These are phyloP conservation scores for Poa annua DNA, from an alignment of 176 grass and related monocot species.

Conservation along the genomic window DNA sequence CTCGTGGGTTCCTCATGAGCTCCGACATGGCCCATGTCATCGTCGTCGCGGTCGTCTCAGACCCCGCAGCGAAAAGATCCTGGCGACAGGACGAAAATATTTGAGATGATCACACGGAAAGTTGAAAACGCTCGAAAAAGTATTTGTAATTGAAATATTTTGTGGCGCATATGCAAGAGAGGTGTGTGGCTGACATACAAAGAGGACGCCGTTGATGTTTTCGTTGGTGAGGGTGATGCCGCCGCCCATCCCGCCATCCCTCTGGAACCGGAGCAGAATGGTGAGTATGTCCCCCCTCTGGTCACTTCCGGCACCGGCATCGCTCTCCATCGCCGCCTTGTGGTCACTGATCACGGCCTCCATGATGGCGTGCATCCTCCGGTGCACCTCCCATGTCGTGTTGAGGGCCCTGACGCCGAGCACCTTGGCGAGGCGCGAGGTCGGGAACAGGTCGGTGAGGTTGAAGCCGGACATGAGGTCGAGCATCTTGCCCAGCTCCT, in stretches of 20 bases:
- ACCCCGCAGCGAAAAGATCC: constrained; percentile 53
- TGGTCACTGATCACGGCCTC: constrained; percentile 20
- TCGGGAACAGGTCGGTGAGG: constrained; percentile 46
- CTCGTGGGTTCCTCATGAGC: constrained; percentile 19
- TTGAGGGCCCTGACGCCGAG: background rate
- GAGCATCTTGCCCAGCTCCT: background rate
- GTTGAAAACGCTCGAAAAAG: no score
- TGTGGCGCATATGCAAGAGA: background rate
- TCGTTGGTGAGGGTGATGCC: background rate
- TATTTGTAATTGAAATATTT: background rate
- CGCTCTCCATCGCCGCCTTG: background rate
- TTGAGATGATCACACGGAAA: background rate
- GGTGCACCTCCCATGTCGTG: background rate
- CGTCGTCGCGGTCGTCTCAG: constrained; percentile 39
- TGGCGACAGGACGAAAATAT: background rate
- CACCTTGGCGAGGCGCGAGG: background rate
- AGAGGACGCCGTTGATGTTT: background rate
- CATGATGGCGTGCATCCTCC: constrained; percentile 14
- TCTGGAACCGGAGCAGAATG: background rate
- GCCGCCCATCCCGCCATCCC: background rate
- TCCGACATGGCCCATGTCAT: constrained; percentile 59
- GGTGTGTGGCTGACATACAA: background rate
- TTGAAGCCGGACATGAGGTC: constrained; percentile 45
- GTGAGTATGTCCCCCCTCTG: constrained; percentile 2
- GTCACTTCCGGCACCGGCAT: background rate